A percentile compares a stretch with the other conserved stretches of the same genome.
Evolutionary conservation across 1,284 basidiomycete species (phyloP).

Genomic region (Tausonia pullulans): DNA sequence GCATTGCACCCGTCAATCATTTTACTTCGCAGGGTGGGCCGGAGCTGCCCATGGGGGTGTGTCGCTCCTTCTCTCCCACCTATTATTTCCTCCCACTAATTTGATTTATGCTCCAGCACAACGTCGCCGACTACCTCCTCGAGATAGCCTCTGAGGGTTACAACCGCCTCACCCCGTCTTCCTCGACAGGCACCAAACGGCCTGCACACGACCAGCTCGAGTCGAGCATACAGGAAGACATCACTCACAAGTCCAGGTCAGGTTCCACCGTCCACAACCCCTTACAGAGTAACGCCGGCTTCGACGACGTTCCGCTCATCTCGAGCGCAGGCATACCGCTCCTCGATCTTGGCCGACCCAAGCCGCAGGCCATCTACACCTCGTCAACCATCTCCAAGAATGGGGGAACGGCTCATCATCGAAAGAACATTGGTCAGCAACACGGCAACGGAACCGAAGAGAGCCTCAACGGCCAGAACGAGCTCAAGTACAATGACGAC

Average conservation of each 20-base stretch:
- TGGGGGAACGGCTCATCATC: background rate
- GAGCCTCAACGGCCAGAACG: background rate
- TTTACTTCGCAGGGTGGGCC: conserved; percentile 44
- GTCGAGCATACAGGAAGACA: no score
- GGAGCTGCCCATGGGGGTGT: conserved; percentile 44
- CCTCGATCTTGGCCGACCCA: no score
- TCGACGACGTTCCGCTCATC: no score
- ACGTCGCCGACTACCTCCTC: conserved; percentile 76
- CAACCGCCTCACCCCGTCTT: background rate
- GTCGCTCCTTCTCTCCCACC: no score
- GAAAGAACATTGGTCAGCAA: background rate
- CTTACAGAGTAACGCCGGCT: no score
- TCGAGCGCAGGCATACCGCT: no score
- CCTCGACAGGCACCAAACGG: background rate
- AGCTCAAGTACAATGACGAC: background rate
- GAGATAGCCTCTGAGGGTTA: conserved; percentile 48
- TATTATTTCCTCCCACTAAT: no score
- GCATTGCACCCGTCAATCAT: conserved; percentile 50
- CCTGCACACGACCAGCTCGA: no score
- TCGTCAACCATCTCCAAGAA: no score
- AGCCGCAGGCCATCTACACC: no score
- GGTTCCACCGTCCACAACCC: no score
- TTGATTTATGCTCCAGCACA: conserved; percentile 40
- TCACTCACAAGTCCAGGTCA: no score
- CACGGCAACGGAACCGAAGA: background rate